phyloP scores from a whole-genome alignment of 768 basidiomycete genomes.

The Cystobasidium ongulense region DNA sequence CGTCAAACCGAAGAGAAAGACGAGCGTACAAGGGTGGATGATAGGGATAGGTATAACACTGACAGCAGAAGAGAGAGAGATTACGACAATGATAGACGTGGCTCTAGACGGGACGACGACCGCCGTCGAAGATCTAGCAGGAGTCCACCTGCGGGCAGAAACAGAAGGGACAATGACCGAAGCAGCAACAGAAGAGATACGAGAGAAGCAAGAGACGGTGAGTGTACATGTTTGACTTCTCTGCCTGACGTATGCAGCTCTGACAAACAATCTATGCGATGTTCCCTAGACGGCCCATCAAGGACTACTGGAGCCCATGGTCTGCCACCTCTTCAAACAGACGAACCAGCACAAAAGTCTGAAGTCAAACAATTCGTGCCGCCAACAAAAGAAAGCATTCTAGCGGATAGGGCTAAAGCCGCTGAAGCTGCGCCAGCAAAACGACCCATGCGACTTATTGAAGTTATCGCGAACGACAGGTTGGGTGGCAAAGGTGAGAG shows the following conservation, averaged over 20 bases:
- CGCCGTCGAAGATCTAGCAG: neutral
- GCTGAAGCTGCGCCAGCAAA: slow-evolving; percentile 12
- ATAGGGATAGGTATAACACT: neutral
- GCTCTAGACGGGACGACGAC: neutral
- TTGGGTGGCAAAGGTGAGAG: slow-evolving; percentile 37
- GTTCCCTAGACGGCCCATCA: too few relatives aligned
- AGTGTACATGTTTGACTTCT: too few relatives aligned
- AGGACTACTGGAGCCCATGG: slow-evolving; percentile 1
- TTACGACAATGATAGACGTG: neutral
- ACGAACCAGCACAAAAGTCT: neutral
- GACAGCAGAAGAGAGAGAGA: slow-evolving; percentile 4
- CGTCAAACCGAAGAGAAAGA: neutral
- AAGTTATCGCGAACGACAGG: slow-evolving; percentile 35
- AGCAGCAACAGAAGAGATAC: neutral
- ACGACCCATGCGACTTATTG: slow-evolving; percentile 26
- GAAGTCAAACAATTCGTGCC: slow-evolving; percentile 23
- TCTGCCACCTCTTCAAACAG: slow-evolving; percentile 19
- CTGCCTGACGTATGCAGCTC: too few relatives aligned
- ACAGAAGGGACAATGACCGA: neutral
- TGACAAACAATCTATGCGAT: too few relatives aligned
- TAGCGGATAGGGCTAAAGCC: slow-evolving; percentile 23
- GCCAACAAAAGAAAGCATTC: slow-evolving; percentile 12
- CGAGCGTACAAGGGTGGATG: neutral
- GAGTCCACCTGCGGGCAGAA: neutral
- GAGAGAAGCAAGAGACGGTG: neutral